phyloP scores from a whole-genome alignment of 495 filamentous ascomycete genomes.

The Penicillium soppii region DNA sequence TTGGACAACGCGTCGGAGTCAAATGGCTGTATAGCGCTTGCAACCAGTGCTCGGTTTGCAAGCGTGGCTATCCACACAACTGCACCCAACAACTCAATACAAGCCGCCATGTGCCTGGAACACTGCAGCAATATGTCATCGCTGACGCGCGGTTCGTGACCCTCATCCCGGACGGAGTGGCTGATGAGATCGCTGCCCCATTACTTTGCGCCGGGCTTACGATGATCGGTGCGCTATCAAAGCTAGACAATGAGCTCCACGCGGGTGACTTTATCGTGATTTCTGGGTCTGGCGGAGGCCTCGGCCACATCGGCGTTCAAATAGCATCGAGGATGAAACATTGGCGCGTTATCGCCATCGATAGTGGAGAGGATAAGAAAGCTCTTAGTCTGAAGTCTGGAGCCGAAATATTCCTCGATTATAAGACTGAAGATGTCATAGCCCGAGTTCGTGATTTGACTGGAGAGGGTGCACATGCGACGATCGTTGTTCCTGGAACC shows the following conservation, averaged over 20 bases:
- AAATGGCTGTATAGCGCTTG: conserved; percentile 43
- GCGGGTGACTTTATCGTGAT: conserved; percentile 34
- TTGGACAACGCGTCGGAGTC: conserved; percentile 34
- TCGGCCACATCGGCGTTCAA: conserved; percentile 39
- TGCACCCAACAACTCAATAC: conserved; percentile 37
- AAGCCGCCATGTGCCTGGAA: conserved; percentile 34
- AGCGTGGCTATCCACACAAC: conserved; percentile 22
- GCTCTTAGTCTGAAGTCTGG: conserved; percentile 29
- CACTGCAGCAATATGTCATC: conserved; percentile 39
- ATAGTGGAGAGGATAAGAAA: conserved; percentile 29
- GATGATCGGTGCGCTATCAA: conserved; percentile 25
- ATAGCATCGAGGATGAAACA: conserved; percentile 27
- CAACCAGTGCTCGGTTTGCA: conserved; percentile 36
- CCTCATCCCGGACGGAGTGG: conserved; percentile 24
- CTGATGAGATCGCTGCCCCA: conserved; percentile 31
- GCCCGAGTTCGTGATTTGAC: conserved; percentile 27
- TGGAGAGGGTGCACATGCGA: conserved; percentile 31
- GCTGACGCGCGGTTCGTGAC: conserved; percentile 30
- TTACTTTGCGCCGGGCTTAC: conserved; percentile 38
- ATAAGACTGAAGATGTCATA: conserved; percentile 26
- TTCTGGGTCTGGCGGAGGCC: conserved; percentile 34
- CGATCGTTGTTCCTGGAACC: conserved; percentile 27
- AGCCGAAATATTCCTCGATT: conserved; percentile 32
- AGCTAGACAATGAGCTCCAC: conserved; percentile 21
- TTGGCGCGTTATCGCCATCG: conserved; percentile 34